Base-by-base conservation (phyloP, 192 early-diverging fungal species). In the Funneliformis mosseae region DNA sequence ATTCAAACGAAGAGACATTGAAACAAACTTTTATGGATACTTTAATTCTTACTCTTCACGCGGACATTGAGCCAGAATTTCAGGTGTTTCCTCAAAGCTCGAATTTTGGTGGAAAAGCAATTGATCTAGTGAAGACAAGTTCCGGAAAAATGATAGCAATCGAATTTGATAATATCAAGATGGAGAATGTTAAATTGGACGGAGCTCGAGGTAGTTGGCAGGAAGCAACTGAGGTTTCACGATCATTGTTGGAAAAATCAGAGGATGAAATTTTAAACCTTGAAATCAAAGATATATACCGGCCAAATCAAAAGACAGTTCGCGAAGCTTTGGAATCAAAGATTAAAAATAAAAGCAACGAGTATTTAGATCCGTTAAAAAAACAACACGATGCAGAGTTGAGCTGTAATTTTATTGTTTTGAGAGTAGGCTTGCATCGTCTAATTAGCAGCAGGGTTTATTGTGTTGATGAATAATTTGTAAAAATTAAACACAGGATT, bases 381-480 rank as follows among this genome's bases (percentile, higher is more conserved):
- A 67, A 67, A 28, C 66, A 38, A 67, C 11, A 67, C 11, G 5
- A 67, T 67, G 66, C 5, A 67, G 66, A 69, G 16, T 69, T 69
- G 25, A 27, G 27, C 16, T 69, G 25, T 69, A 69, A 39, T 0
- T n/a, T 61, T 61, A 33, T 69, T 69, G 14, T 69, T 69, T 69
- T 69, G 25, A 69, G 25, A 69, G 67, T 69, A 16, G 28, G 28
- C 5, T 69, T 69, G 25, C 67, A 69, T 41, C 25, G 25, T 69
- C 67, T 69, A 69, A 69, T 69, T 69, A 69, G 67, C 71, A 73
- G 41, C 5, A 73, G 18, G n/a, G 41, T 73, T 73, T 73, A 73
- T 73, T 43, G n/a, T 73, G 18, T 45, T 73, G n/a, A 73, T 73
- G 18, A 45, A 45, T 45, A 73, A 73, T 42, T 28, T 70, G 7